Conservation (phyloP, 2,329 filamentous ascomycete genomes). For the Arthroderma uncinatum region DNA sequence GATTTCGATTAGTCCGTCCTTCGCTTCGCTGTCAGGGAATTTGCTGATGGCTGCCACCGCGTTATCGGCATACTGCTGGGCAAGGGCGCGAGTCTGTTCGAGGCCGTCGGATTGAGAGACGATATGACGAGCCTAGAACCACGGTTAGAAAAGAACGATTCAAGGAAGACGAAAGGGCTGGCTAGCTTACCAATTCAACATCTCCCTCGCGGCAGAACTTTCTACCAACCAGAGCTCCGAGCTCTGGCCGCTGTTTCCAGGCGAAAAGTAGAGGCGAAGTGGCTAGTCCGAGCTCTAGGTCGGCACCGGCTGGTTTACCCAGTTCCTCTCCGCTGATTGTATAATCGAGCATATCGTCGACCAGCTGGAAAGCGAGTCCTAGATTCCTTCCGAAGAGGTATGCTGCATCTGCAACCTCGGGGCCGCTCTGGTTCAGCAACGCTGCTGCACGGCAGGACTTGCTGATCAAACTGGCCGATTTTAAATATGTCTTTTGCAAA, state of each 20-base stretch:
- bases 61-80: constrained; percentile 80
- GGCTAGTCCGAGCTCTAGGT: constrained; percentile 83
- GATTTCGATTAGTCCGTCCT: constrained; percentile 84
- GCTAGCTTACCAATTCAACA: constrained; percentile 59
- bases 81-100: constrained; percentile 80
- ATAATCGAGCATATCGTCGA: constrained; percentile 97
- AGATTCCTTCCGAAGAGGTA: constrained; percentile 90
- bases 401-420: constrained; percentile 74
- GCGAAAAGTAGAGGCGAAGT: constrained; percentile 92
- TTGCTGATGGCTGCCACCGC: constrained; percentile 71
- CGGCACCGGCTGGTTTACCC: constrained; percentile 89
- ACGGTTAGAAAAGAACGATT: not conserved
- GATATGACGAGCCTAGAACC: constrained; percentile 64
- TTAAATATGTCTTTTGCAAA: constrained; percentile 95
- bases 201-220: constrained; percentile 81
- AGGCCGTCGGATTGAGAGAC: constrained; percentile 77
- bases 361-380: constrained; percentile 89
- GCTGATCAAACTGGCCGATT: constrained; percentile 88
- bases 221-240: constrained; percentile 79
- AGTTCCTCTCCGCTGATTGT: constrained; percentile 74
- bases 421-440: constrained; percentile 65
- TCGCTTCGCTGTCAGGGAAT: constrained; percentile 92
- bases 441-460: constrained; percentile 90
- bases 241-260: constrained; percentile 76
- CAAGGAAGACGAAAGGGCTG: not conserved